Evolutionary conservation across 176 grass and related monocot genomes (phyloP), one percentile per base, ranked within the genome.

Genomic region (Poa annua): DNA sequence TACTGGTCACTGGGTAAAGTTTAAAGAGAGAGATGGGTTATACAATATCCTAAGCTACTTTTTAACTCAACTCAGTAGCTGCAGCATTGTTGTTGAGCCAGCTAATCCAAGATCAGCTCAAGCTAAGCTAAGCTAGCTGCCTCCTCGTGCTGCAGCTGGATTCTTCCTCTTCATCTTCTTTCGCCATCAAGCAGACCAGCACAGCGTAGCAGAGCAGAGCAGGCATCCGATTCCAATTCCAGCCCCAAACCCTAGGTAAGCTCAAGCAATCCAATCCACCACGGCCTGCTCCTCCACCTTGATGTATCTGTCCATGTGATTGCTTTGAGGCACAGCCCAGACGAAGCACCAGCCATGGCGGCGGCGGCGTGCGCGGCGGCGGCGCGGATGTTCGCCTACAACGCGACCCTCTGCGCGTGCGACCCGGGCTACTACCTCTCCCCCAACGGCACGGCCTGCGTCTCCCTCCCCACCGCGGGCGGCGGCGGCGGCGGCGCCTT

Each of bases 361-460:
- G 63, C 55, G 20, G 53, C 25, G 65, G 65, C 80, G 81, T 94
- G 92, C 89, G 45, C 89, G 77, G 89, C 78, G 64, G 66, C 78
- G 56, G 66, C 84, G 33, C 76, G 57, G 68, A 91, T 88, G 86
- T 93, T 98, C 88, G 84, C 79, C 42, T 93, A 88, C 85, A 98
- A 95, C 73, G 81, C 81, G 15, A 88, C 82, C 7, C 88, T 91
- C 5, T 98, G 96, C 88, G 82, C 90, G 19, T 98, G 96, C 88
- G 83, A 93, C 34, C 96, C 96, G 7, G 96, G 96, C 0, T 85
- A 75, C 81, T 95, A 93, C 84, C 61, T 86, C 84, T 70, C 33
- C 62, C 14, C 57, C 49, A 19, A 35, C 75, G 88, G 77, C 76
- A 54, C 74, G 7, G 83, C 57, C 77, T 90, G 90, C 77, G 44